Base-by-base conservation (phyloP, 2,329 filamentous ascomycete species). In the Botrytis pseudocinerea region DNA sequence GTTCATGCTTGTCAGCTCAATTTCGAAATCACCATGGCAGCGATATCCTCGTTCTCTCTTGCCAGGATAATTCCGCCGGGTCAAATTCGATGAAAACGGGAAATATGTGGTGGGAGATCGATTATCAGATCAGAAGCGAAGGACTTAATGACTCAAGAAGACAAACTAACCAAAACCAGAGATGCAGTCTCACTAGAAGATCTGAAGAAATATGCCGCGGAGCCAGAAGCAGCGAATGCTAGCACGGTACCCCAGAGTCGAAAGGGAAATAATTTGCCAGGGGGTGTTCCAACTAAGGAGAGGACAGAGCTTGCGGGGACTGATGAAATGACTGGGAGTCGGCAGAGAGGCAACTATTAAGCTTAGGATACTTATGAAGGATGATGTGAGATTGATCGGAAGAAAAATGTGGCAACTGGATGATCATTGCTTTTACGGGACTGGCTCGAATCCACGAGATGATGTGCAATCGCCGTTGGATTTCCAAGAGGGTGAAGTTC, bases 191-290 rank as follows among this genome's bases (percentile, higher is more conserved):
- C 73, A 2, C 78, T 82, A 70, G 78, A 78, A n/a, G 79, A 80
- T 35, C 59, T 83, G 75, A 82, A 80, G 75, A 80, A 78, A 66
- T 80, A 78, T 74, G 78, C 79, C 2, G 79, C 78, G 6, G 76
- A 78, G 57, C 68, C 70, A 0, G 76, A 77, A 71, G 77, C 48
- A 0, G 76, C 61, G 32, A 75, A 78, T 70, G 75, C 77, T 25
- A 76, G 75, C 69, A 76, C 69, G 68, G 70, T 77, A 32, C 73
- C 75, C 18, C 75, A 77, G 64, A 73, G 73, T 57, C 62, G 60
- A 62, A 69, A 71, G 54, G 75, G 75, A 38, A 72, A 72, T 68
- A 48, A 22, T 16, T 73, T 73, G 2, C 68, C 76, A 46, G 75
- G 76, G 18, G 74, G 74, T 16, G 71, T 72, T 12, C 70, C 70